A percentile compares a stretch with the other conserved stretches of the same genome.
Evolutionary conservation across 2,329 filamentous ascomycete species (phyloP).

Genomic region (Sporothrix curviconia): DNA sequence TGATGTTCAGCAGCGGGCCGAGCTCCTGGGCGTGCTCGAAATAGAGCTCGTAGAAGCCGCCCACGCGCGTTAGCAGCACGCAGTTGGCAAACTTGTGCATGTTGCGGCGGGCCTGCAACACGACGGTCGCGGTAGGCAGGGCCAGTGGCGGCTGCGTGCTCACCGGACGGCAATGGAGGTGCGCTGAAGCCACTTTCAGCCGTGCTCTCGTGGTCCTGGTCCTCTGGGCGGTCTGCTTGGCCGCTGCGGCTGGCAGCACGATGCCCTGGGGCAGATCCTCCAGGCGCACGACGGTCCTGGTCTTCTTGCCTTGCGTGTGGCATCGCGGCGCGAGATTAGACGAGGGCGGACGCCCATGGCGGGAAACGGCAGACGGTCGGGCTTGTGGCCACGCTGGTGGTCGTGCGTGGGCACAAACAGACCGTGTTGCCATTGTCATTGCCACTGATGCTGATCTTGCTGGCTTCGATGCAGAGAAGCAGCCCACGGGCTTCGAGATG

Average conservation of each 20-base stretch:
- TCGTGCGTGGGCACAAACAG: neutral
- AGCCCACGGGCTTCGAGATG: too few relatives aligned
- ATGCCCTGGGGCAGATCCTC: conserved; percentile 53
- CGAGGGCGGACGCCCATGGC: neutral
- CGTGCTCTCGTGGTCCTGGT: neutral
- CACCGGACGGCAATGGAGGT: too few relatives aligned
- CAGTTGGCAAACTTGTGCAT: conserved; percentile 89
- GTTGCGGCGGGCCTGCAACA: conserved; percentile 80
- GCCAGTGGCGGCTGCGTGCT: neutral
- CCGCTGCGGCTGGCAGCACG: conserved; percentile 32
- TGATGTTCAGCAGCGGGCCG: conserved; percentile 79
- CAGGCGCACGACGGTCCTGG: conserved; percentile 46
- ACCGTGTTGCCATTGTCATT: neutral
- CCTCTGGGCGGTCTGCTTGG: neutral
- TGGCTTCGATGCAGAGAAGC: too few relatives aligned
- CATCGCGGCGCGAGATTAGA: neutral
- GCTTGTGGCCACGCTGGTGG: neutral
- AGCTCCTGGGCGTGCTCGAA: conserved; percentile 91
- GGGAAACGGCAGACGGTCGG: neutral
- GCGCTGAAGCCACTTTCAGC: neutral
- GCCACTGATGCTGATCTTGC: too few relatives aligned
- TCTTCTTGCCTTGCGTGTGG: conserved; percentile 46
- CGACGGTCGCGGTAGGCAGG: conserved; percentile 74
- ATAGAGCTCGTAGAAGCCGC: conserved; percentile 96
- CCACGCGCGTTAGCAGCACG: conserved; percentile 83